These are phyloP conservation scores for Aspergillus neotritici DNA, from an alignment of 2,329 filamentous ascomycete species.

Conservation along the genomic window DNA sequence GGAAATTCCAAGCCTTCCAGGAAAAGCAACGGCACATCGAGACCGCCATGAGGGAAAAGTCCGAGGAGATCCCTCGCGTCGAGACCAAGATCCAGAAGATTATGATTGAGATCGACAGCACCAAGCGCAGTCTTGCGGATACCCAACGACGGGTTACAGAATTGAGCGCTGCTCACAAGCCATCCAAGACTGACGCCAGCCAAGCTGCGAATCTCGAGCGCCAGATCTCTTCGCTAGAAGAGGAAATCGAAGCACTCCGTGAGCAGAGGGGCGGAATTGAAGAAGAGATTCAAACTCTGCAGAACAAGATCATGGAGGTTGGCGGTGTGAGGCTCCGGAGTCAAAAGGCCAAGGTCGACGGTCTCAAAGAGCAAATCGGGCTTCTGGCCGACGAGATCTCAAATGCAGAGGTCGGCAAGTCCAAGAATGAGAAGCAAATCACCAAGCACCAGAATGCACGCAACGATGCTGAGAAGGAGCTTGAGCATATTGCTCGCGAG, in stretches of 20 bases:
- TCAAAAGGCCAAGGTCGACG: constrained; percentile 86
- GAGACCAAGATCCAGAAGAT: constrained; percentile 92
- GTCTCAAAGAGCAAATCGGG: constrained; percentile 77
- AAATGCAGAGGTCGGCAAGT: constrained; percentile 77
- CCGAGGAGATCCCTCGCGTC: constrained; percentile 72
- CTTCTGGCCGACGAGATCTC: constrained; percentile 76
- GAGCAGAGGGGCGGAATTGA: constrained; percentile 85
- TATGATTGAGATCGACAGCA: constrained; percentile 78
- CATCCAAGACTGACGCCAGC: constrained; percentile 71
- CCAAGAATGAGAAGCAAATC: constrained; percentile 90
- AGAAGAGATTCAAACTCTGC: constrained; percentile 83
- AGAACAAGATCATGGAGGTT: constrained; percentile 97
- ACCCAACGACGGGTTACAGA: constrained; percentile 81
- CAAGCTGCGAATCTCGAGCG: constrained; percentile 69
- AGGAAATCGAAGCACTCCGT: constrained; percentile 73
- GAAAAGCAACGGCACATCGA: constrained; percentile 79
- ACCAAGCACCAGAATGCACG: constrained; percentile 80
- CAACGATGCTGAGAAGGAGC: constrained; percentile 71
- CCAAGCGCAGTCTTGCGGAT: constrained; percentile 76
- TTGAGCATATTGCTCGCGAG: constrained; percentile 65
- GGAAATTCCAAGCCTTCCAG: constrained; percentile 77
- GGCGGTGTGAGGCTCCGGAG: constrained; percentile 87
- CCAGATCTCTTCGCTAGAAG: constrained; percentile 67
- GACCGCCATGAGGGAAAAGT: constrained; percentile 62
- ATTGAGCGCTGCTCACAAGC: constrained; percentile 71